These are phyloP conservation scores for Tillandsia leiboldiana DNA, from an alignment of 176 grass and related monocot species.

Conservation along the genomic window DNA sequence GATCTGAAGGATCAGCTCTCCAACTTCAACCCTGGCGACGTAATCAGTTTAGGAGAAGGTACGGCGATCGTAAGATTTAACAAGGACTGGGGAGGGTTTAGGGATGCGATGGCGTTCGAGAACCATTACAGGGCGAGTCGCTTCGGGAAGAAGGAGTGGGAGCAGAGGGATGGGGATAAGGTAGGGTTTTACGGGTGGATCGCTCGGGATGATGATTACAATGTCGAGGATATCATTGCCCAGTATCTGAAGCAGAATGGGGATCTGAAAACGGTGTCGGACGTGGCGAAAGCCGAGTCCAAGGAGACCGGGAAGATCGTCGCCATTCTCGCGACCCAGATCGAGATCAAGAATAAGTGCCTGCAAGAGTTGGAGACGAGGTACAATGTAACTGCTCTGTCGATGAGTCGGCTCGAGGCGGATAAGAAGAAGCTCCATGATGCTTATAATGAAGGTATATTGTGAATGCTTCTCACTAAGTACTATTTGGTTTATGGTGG, in stretches of 20 bases:
- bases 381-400: constrained; percentile 45
- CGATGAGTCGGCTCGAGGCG: constrained; percentile 34
- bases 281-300: constrained; percentile 37
- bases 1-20: constrained; percentile 17
- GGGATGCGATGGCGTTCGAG: constrained; percentile 47
- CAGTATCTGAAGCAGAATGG: constrained; percentile 61
- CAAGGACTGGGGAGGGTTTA: constrained; percentile 52
- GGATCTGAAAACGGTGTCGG: constrained; percentile 38
- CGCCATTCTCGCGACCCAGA: constrained; percentile 37
- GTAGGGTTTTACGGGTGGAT: constrained; percentile 59
- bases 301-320: constrained; percentile 43
- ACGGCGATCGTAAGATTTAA: constrained; percentile 45
- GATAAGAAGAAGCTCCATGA: constrained; percentile 56
- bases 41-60: constrained; percentile 29
- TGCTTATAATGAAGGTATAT: constrained; percentile 67
- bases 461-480: not conserved
- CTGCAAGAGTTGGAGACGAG: constrained; percentile 64
- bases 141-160: constrained; percentile 52
- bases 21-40: constrained; percentile 29
- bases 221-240: constrained; percentile 20
- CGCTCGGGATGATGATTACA: constrained; percentile 50
- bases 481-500: not conserved
- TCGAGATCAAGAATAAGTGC: constrained; percentile 52
- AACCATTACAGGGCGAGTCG: constrained; percentile 44
- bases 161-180: not conserved